Evolutionary conservation across 2,329 filamentous ascomycete genomes (phyloP).

Genomic region (Colletotrichum lupini): DNA sequence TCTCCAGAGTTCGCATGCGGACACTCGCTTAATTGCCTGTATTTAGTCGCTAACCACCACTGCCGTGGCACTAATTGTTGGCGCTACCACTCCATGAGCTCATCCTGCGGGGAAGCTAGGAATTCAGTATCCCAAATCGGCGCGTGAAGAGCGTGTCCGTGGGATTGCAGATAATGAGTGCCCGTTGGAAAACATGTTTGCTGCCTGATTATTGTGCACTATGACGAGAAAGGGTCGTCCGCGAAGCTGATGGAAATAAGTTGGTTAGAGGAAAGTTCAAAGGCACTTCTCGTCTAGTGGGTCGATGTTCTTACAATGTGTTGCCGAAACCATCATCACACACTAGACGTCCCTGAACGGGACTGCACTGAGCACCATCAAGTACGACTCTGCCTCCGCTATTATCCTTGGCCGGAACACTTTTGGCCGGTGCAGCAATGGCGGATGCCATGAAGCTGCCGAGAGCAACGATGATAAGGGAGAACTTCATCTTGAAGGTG

Average conservation of each 20-base stretch:
- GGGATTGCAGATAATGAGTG: background rate
- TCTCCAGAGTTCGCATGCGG: background rate
- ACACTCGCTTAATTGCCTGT: background rate
- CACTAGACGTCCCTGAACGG: conserved; percentile 22
- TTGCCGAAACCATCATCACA: conserved; percentile 25
- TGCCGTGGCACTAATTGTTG: background rate
- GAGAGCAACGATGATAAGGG: background rate
- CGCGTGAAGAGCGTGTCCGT: background rate
- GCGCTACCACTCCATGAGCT: background rate
- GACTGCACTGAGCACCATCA: conserved; percentile 24
- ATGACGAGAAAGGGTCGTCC: conserved; percentile 26
- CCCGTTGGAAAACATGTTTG: no score
- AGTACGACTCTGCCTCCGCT: conserved; percentile 16
- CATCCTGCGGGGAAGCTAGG: background rate
- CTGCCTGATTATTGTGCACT: background rate
- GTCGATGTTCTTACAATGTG: conserved; percentile 13
- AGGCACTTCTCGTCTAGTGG: background rate
- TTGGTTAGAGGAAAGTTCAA: background rate
- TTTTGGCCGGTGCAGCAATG: conserved; percentile 1
- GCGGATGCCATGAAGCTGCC: background rate
- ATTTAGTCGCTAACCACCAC: background rate
- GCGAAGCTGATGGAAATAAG: conserved; percentile 1
- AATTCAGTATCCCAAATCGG: background rate
- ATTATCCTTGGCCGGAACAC: conserved; percentile 15
- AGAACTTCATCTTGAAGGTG: conserved; percentile 3